Conservation (phyloP, 1,284 basidiomycete species). For the Ceratobasidium sp. region DNA sequence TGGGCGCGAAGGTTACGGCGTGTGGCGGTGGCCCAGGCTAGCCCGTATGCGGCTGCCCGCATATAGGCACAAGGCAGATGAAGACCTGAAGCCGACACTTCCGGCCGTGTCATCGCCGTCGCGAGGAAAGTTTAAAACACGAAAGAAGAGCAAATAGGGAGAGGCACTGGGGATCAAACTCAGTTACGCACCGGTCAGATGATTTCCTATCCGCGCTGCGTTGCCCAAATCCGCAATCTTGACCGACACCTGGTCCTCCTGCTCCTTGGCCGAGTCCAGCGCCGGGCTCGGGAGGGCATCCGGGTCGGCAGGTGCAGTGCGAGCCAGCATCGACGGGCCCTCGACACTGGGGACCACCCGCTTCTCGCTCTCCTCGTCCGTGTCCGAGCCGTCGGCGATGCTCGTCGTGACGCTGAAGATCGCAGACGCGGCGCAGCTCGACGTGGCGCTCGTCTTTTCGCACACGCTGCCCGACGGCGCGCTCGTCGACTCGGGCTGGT, state of each 20-base stretch:
- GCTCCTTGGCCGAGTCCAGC: not conserved
- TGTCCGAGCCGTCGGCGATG: constrained; percentile 7
- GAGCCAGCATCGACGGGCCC: constrained; percentile 73
- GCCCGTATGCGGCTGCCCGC: not conserved
- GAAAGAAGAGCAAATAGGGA: too few relatives aligned
- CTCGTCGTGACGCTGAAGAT: constrained; percentile 27
- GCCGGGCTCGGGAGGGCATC: constrained; percentile 47
- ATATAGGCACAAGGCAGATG: not conserved
- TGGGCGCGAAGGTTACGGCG: not conserved
- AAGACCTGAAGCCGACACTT: not conserved
- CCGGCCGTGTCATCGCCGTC: not conserved
- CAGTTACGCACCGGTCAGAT: constrained; percentile 25
- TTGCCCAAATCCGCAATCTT: constrained; percentile 44
- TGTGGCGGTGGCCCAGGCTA: not conserved
- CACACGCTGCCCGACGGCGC: constrained; percentile 13
- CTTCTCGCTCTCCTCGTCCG: not conserved
- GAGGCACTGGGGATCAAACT: too few relatives aligned
- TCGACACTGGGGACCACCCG: not conserved
- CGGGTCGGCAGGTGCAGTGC: constrained; percentile 67
- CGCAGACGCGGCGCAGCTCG: constrained; percentile 35
- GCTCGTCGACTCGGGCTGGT: constrained; percentile 17
- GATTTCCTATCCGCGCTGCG: constrained; percentile 20
- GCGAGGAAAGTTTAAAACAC: not conserved
- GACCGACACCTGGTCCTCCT: constrained; percentile 35
- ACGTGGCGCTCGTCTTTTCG: constrained; percentile 34